Percentiles rank a stretch among this genome's conserved stretches.
phyloP scores from a whole-genome alignment of 306 rosid genomes.

The Sphenostylis stenocarpa region DNA sequence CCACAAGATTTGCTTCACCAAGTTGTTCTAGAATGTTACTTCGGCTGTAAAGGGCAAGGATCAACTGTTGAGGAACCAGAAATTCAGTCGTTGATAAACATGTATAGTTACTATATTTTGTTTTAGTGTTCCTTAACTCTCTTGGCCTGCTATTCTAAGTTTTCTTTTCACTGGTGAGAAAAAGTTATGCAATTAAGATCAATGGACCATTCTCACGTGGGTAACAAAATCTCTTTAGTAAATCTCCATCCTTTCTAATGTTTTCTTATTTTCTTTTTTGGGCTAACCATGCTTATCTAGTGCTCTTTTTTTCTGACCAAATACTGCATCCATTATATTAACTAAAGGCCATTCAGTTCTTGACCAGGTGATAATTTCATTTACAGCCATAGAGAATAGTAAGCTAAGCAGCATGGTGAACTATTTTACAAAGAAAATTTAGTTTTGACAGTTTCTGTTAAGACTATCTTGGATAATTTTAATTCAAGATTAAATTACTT shows the following conservation, averaged over 20 bases:
- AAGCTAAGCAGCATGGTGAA: not conserved
- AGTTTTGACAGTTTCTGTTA: not conserved
- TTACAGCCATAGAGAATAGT: not conserved
- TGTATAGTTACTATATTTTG: conserved; percentile 1
- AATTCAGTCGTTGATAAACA: conserved; percentile 17
- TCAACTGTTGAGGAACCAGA: not conserved
- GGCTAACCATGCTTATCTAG: not conserved
- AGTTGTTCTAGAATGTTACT: not conserved
- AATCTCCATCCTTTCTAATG: not conserved
- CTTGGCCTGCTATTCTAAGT: not conserved
- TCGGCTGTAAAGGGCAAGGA: not conserved
- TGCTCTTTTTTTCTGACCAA: not conserved
- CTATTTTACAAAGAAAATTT: not conserved
- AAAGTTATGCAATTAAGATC: not conserved
- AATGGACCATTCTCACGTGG: not conserved
- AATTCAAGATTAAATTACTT: not conserved
- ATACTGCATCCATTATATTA: not conserved
- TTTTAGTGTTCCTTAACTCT: not conserved
- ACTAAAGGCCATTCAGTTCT: not conserved
- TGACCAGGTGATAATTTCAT: not conserved
- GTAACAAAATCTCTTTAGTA: not conserved
- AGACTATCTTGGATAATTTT: not conserved
- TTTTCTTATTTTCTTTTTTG: not conserved
- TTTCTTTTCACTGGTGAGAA: not conserved
- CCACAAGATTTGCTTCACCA: conserved; percentile 4